Evolutionary conservation across 352 stramenopile genomes (phyloP).

Genomic region (Globisporangium polare): DNA sequence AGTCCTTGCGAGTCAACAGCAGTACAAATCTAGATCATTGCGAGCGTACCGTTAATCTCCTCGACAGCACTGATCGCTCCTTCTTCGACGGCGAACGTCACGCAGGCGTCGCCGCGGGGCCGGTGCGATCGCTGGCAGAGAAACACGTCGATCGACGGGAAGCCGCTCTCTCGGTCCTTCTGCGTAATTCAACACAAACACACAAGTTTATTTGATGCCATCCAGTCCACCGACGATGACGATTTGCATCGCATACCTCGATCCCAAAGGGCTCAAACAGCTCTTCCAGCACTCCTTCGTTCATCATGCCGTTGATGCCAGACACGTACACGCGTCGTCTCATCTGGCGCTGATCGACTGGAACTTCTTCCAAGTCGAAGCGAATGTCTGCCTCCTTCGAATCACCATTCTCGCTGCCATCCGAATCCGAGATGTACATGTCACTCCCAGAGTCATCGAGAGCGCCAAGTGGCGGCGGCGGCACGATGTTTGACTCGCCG

Average conservation of each 20-base stretch:
- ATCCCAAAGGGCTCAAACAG: constrained; percentile 56
- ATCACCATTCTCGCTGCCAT: constrained; percentile 29
- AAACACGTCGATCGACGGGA: constrained; percentile 49
- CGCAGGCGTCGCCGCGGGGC: constrained; percentile 45
- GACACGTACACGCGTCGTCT: constrained; percentile 53
- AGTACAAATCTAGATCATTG: not conserved
- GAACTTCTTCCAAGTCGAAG: constrained; percentile 35
- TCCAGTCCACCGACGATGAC: not conserved
- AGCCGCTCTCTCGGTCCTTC: constrained; percentile 40
- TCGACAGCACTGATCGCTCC: constrained; percentile 41
- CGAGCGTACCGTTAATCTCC: constrained; percentile 42
- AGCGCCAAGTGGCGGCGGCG: not conserved
- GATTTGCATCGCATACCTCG: constrained; percentile 24
- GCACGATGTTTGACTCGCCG: not conserved
- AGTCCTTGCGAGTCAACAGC: constrained; percentile 2
- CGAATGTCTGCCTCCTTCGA: constrained; percentile 40
- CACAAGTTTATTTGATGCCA: constrained; percentile 8
- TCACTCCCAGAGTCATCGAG: constrained; percentile 14
- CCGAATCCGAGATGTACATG: constrained; percentile 51
- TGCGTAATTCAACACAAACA: constrained; percentile 15
- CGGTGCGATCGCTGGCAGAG: constrained; percentile 46
- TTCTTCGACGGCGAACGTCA: constrained; percentile 38
- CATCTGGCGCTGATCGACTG: constrained; percentile 34
- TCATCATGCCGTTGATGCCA: constrained; percentile 40
- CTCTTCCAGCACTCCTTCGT: constrained; percentile 43